Conservation (phyloP, 345 rosid species). For the Eucalyptus curtisii region DNA sequence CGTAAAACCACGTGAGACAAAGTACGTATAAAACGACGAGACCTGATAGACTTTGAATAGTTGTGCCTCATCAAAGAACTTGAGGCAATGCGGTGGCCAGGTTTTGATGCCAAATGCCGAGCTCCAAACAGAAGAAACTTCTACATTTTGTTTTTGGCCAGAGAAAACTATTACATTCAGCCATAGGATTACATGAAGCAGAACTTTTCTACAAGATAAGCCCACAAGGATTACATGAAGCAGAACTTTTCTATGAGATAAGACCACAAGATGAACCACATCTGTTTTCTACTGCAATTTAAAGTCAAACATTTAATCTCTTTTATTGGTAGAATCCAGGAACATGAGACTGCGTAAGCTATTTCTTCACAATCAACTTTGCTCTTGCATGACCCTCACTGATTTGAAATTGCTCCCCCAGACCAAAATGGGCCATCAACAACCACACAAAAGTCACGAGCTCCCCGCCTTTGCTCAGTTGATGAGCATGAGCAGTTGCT, state of each 20-base stretch:
- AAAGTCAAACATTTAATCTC: not conserved
- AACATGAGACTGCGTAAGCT: not conserved
- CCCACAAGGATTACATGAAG: not conserved
- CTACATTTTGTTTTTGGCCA: not conserved
- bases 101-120: not conserved
- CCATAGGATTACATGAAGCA: not conserved
- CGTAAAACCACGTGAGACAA: not conserved
- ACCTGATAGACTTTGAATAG: not conserved
- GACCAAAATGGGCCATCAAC: conserved; percentile 63
- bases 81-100: not conserved
- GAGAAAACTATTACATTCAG: not conserved
- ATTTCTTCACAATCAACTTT: conserved; percentile 35
- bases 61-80: not conserved
- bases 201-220: not conserved
- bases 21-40: not conserved
- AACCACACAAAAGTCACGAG: conserved; percentile 50
- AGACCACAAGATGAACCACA: not conserved
- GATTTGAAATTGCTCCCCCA: conserved; percentile 41
- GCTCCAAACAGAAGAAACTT: not conserved
- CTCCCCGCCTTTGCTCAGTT: conserved; percentile 55
- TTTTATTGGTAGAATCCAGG: not conserved
- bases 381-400: conserved; percentile 47
- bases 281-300: not conserved
- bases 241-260: not conserved
- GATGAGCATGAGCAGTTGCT: conserved; percentile 42